phyloP scores from a whole-genome alignment of 169 alveolate species.

The Plasmodium blacklocki region DNA sequence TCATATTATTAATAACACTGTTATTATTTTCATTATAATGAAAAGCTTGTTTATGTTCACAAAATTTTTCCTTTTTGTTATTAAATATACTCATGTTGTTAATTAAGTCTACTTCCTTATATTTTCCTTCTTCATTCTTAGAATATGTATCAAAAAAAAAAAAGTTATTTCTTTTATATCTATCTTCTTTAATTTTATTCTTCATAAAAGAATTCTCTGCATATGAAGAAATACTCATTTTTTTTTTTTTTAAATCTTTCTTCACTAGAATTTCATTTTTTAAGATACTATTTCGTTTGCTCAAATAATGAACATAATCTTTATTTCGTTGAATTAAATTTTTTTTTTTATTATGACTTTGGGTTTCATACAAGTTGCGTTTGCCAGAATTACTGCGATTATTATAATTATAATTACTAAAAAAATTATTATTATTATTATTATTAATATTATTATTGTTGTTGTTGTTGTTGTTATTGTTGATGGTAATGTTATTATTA shows the following conservation, averaged over 20 bases:
- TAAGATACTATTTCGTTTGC: slow-evolving; percentile 50
- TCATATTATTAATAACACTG: not conserved
- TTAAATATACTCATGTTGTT: slow-evolving; percentile 25
- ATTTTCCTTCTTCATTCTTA: slow-evolving; percentile 6
- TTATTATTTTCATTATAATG: not conserved
- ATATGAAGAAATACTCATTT: slow-evolving; percentile 1
- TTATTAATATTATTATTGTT: not conserved
- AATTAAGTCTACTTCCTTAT: slow-evolving; percentile 10
- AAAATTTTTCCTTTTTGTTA: too few species aligned
- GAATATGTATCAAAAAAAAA: slow-evolving; percentile 6
- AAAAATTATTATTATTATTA: slow-evolving; percentile 2
- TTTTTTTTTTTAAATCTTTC: slow-evolving; percentile 47
- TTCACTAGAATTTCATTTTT: slow-evolving; percentile 32
- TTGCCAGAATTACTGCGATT: not conserved
- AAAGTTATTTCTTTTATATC: not conserved
- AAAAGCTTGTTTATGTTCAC: not conserved
- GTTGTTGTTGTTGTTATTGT: not conserved
- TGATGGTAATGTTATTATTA: not conserved
- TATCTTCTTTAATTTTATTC: slow-evolving; percentile 8
- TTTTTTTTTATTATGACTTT: slow-evolving; percentile 39
- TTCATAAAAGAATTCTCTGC: not conserved
- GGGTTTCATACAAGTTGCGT: not conserved
- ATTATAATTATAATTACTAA: not conserved
- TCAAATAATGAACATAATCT: slow-evolving; percentile 55
- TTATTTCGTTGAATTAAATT: slow-evolving; percentile 59